Conservation (phyloP, 352 stramenopile genomes). For the Phytopythium ostracodes region DNA sequence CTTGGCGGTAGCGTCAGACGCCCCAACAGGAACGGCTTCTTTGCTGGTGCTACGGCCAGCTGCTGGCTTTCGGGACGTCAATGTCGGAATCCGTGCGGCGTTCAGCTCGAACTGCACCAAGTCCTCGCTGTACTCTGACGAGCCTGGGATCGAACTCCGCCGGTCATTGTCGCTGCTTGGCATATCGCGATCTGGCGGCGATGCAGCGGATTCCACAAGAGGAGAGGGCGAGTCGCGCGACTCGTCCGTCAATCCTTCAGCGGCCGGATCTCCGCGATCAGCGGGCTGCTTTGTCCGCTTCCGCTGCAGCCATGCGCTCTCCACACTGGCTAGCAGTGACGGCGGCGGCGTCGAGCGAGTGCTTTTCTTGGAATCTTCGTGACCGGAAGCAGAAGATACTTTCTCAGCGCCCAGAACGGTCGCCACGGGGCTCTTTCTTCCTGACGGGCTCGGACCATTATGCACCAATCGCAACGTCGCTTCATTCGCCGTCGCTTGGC, state of each 20-base stretch:
- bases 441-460: neutral
- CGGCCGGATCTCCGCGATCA: neutral
- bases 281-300: conserved; percentile 2
- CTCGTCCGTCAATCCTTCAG: neutral
- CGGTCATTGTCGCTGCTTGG: neutral
- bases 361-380: neutral
- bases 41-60: neutral
- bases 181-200: neutral
- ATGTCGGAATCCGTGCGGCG: neutral
- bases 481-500: too few species aligned
- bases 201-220: neutral
- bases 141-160: neutral
- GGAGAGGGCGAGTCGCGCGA: neutral
- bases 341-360: conserved; percentile 13
- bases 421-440: neutral
- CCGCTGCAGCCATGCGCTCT: conserved; percentile 17
- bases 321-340: conserved; percentile 20
- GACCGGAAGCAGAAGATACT: neutral
- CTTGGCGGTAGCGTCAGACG: neutral
- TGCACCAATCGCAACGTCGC: too few species aligned
- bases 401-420: neutral
- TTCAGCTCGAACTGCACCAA: conserved; percentile 12
- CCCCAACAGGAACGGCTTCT: neutral
- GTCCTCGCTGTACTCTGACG: conserved; percentile 29
- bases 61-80: neutral